Base-by-base conservation (phyloP, 2,329 filamentous ascomycete genomes). In the Cordyceps militaris region DNA sequence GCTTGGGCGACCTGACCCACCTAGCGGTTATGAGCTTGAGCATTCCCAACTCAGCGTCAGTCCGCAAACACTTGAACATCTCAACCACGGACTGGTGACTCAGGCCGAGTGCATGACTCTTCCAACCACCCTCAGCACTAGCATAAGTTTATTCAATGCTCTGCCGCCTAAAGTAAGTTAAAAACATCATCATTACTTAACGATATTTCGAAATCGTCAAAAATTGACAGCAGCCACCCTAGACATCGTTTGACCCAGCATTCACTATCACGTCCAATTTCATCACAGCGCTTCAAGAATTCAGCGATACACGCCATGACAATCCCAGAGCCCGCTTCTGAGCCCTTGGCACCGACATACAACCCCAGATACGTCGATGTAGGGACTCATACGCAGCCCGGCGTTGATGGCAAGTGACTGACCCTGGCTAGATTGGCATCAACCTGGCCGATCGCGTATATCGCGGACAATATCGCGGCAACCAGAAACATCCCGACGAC, bases 381-480 rank as follows among this genome's bases (percentile, higher is more conserved):
- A 74, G 66, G 78, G 68, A 13, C 16, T 32, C 11, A 13, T 13
- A 23, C 28, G 44, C 19, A 6, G 10, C 11, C 10, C 9, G 10
- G 7, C 11, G 24, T 5, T 19, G 19, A 23, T 26, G 16, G 42
- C 32, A 40, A n/a, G 36, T 57, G 66, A 61, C 69, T 52, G 3
- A 50, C 28, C 44, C 8, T 51, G 3, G 16, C 30, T 34, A 87
- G 84, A 87, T 99, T 67, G 94, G 93, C 59, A 97, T 99, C 78
- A 99, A 99, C 72, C 82, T 99, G 57, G 89, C 92, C 55, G 94
- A 99, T 68, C 89, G 89, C 54, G 90, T 97, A 60, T 99, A 93
- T 72, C 82, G 84, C 48, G 94, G 94, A 52, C 74, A 82, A 43
- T 95, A 97, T 69, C 87, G 95, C 68, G 90, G 89, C 66, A 91